phyloP scores from a whole-genome alignment of 2,329 filamentous ascomycete species.

The Aaosphaeria arxii region DNA sequence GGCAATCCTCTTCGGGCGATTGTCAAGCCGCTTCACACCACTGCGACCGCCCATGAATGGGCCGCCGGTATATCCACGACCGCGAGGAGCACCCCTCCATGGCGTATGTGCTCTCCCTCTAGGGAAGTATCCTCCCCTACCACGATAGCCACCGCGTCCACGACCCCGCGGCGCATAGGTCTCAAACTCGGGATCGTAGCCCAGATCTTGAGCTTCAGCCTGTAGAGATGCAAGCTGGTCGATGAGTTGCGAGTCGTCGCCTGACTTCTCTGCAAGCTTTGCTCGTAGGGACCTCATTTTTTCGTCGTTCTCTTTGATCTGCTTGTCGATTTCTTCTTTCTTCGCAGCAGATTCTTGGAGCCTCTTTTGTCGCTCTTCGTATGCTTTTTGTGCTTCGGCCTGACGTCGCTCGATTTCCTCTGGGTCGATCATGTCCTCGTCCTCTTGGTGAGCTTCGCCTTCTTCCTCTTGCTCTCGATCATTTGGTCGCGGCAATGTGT shows the following conservation, averaged over 20 bases:
- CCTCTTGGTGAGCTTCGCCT: slow-evolving; percentile 33
- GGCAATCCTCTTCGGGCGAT: slow-evolving; percentile 67
- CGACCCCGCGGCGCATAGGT: slow-evolving; percentile 19
- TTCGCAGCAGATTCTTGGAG: slow-evolving; percentile 61
- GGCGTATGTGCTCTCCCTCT: slow-evolving; percentile 44
- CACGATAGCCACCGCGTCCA: slow-evolving; percentile 33
- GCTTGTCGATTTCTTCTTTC: slow-evolving; percentile 62
- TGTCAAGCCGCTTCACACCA: slow-evolving; percentile 67
- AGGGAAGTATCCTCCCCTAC: slow-evolving; percentile 38
- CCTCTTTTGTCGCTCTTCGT: slow-evolving; percentile 64
- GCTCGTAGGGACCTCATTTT: slow-evolving; percentile 62
- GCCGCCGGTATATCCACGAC: slow-evolving; percentile 34
- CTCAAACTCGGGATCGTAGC: slow-evolving; percentile 60
- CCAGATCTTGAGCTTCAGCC: slow-evolving; percentile 67
- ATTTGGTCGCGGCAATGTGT: slow-evolving; percentile 6
- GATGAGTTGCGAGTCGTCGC: slow-evolving; percentile 54
- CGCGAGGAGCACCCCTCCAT: slow-evolving; percentile 43
- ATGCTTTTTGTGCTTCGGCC: slow-evolving; percentile 66
- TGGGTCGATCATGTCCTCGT: slow-evolving; percentile 62
- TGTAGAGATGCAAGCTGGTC: slow-evolving; percentile 71
- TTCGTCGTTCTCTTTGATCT: slow-evolving; percentile 61
- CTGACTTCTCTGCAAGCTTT: slow-evolving; percentile 54
- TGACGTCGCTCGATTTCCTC: slow-evolving; percentile 69
- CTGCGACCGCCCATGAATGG: slow-evolving; percentile 28
- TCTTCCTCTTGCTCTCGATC: slow-evolving; percentile 7